These are phyloP conservation scores for Kewa caespitosa DNA, from an alignment of 179 eudicot genomes.

Conservation along the genomic window DNA sequence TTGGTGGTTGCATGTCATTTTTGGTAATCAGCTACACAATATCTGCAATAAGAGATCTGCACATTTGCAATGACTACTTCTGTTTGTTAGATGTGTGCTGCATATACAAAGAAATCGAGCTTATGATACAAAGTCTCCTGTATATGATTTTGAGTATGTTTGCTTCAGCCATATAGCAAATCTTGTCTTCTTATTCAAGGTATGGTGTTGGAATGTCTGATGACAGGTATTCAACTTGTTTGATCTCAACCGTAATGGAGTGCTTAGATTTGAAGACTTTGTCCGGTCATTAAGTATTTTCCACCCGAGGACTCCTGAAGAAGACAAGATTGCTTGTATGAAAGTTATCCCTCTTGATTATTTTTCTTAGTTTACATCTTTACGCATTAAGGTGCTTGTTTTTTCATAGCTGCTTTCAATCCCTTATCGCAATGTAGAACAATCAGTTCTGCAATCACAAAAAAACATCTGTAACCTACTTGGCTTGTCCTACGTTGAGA, in stretches of 20 bases:
- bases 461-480: not conserved
- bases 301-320: slow-evolving; percentile 64
- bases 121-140: not conserved
- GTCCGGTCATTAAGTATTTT: slow-evolving; percentile 74
- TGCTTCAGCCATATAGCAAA: not conserved
- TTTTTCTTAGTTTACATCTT: not conserved
- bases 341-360: not conserved
- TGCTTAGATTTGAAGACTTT: slow-evolving; percentile 74
- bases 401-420: not conserved
- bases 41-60: not conserved
- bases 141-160: not conserved
- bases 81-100: not conserved
- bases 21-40: not conserved
- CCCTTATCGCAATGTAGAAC: not conserved
- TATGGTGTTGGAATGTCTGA: not conserved
- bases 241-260: slow-evolving; percentile 65
- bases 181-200: not conserved
- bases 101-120: not conserved
- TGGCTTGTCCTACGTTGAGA: not conserved
- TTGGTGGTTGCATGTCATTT: not conserved
- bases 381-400: not conserved
- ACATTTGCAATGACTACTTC: too few relatives aligned
- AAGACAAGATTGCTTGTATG: slow-evolving; percentile 69
- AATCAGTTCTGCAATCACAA: not conserved
- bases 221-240: slow-evolving; percentile 67